phyloP scores from a whole-genome alignment of 2,329 filamentous ascomycete genomes.

The Sarocladium strictum region DNA sequence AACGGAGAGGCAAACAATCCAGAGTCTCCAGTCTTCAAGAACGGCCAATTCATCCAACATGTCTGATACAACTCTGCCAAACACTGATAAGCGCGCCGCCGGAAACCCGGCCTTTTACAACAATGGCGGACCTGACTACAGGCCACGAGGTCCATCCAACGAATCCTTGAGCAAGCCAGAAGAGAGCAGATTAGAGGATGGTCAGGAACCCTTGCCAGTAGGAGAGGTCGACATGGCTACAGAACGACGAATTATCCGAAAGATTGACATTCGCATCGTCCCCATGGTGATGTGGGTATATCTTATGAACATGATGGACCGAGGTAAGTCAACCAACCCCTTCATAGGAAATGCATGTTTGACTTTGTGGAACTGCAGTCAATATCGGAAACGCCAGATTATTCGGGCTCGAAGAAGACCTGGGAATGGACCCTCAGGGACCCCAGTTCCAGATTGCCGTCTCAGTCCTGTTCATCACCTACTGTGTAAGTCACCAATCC shows the following conservation, averaged over 20 bases:
- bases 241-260: neutral
- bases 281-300: constrained; percentile 6
- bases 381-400: constrained; percentile 53
- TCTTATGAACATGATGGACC: constrained; percentile 7
- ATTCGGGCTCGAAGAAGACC: constrained; percentile 39
- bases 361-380: neutral
- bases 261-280: constrained; percentile 1
- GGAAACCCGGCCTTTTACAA: neutral
- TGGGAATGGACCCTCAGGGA: constrained; percentile 18
- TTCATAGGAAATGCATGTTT: no score
- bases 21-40: neutral
- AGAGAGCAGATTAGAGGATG: neutral
- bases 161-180: neutral
- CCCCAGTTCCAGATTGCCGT: constrained; percentile 30
- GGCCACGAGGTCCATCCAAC: neutral
- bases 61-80: constrained; percentile 2
- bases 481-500: constrained; percentile 17
- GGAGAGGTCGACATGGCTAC: neutral
- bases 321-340: neutral
- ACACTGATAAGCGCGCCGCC: neutral
- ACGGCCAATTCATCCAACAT: neutral
- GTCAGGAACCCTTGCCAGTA: neutral
- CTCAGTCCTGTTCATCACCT: constrained; percentile 47
- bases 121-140: neutral
- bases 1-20: neutral